A percentile compares a stretch with the other conserved stretches of the same genome.
Conservation (phyloP, 352 stramenopile species). For the Phytophthora idaei region DNA sequence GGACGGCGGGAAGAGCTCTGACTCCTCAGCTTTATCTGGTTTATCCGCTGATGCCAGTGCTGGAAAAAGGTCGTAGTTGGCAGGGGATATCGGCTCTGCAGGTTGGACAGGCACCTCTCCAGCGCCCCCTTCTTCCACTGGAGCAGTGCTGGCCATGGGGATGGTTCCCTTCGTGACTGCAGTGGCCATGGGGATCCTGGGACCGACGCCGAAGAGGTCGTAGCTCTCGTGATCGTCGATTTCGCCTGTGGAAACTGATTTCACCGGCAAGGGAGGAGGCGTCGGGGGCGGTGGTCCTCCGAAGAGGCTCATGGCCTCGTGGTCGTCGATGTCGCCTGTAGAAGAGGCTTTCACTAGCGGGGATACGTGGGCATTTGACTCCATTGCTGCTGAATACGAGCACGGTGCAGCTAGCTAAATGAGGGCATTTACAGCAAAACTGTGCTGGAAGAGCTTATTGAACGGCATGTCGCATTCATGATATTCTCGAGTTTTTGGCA, state of each 20-base stretch:
- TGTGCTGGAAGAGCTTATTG: constrained; percentile 1
- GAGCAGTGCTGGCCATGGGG: constrained; percentile 34
- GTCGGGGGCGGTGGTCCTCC: constrained; percentile 4
- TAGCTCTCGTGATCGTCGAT: constrained; percentile 40
- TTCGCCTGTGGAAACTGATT: constrained; percentile 24
- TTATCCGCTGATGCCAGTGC: constrained; percentile 26
- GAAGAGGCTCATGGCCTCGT: constrained; percentile 32
- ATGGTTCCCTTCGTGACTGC: constrained; percentile 19
- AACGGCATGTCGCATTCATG: constrained; percentile 1
- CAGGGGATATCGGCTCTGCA: constrained; percentile 27
- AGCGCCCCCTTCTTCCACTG: constrained; percentile 34
- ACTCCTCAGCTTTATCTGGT: constrained; percentile 22
- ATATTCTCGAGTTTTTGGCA: constrained; percentile 2
- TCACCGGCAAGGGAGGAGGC: constrained; percentile 24
- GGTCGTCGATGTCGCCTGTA: constrained; percentile 26
- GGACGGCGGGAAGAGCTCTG: constrained; percentile 37
- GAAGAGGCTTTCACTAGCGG: constrained; percentile 27
- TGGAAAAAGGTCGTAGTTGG: constrained; percentile 53
- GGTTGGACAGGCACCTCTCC: constrained; percentile 30
- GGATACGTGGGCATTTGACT: constrained; percentile 7
- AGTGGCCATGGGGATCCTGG: constrained; percentile 16
- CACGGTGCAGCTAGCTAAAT: constrained; percentile 5
- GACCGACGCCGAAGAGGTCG: constrained; percentile 36
- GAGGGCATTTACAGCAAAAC: not conserved
- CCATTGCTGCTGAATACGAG: constrained; percentile 19